These are phyloP conservation scores for Boletus fagicola DNA, from an alignment of 768 basidiomycete genomes.

Conservation along the genomic window DNA sequence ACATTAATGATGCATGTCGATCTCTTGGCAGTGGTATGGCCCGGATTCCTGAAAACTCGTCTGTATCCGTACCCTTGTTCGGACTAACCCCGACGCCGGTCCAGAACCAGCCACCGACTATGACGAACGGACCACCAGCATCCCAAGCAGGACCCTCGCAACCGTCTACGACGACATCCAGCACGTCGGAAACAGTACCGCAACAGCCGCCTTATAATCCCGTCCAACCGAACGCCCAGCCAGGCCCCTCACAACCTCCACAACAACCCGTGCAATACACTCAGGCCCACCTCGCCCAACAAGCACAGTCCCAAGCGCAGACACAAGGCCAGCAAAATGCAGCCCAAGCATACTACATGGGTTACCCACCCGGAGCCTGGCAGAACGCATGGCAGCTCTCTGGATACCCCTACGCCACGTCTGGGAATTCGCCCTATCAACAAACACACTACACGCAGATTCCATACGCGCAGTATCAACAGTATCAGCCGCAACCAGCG, in stretches of 20 bases:
- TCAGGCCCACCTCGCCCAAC: conserved; percentile 21
- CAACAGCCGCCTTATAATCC: conserved; percentile 15
- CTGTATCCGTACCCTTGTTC: conserved; percentile 2
- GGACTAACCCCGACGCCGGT: not conserved
- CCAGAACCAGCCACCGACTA: conserved; percentile 14
- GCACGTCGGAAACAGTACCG: conserved; percentile 6
- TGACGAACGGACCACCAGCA: conserved; percentile 42
- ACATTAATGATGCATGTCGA: not conserved
- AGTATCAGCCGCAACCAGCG: conserved; percentile 28
- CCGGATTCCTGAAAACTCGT: not conserved
- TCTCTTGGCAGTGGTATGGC: not conserved
- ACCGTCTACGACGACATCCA: conserved; percentile 5
- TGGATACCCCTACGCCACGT: conserved; percentile 31
- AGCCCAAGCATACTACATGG: conserved; percentile 32
- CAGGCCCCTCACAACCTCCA: conserved; percentile 18
- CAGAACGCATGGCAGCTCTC: conserved; percentile 36
- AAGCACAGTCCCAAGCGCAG: conserved; percentile 18
- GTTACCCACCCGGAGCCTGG: conserved; percentile 34
- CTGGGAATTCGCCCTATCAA: conserved; percentile 32
- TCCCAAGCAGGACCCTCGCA: conserved; percentile 42
- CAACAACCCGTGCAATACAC: conserved; percentile 21
- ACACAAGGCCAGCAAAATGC: conserved; percentile 28
- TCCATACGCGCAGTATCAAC: conserved; percentile 35
- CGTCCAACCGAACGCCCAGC: conserved; percentile 14
- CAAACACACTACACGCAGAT: conserved; percentile 36